phyloP scores from a whole-genome alignment of 495 filamentous ascomycete species.

The Sabuloglossum arenarium region DNA sequence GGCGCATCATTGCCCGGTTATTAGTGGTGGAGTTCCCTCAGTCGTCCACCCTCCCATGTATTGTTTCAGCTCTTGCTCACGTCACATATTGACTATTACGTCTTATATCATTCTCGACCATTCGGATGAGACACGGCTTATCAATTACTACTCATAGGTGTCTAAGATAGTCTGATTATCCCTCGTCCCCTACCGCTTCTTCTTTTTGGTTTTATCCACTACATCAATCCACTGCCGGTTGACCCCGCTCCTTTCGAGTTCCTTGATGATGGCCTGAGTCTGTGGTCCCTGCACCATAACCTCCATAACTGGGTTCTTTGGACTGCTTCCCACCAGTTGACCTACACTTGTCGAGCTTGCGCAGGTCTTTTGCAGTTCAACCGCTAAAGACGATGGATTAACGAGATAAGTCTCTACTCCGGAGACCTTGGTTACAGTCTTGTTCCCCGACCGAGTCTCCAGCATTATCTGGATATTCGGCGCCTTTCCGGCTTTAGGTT shows the following conservation, averaged over 20 bases:
- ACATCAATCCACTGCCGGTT: constrained; percentile 37
- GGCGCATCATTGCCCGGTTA: neutral
- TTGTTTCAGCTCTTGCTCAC: neutral
- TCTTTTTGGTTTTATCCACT: constrained; percentile 54
- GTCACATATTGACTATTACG: neutral
- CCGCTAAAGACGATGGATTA: constrained; percentile 36
- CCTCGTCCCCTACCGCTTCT: constrained; percentile 11
- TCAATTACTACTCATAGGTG: neutral
- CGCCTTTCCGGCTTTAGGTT: constrained; percentile 37
- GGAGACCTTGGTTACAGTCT: constrained; percentile 42
- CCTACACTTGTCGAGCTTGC: constrained; percentile 48
- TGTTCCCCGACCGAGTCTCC: constrained; percentile 46
- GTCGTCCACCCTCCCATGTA: neutral
- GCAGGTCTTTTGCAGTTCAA: constrained; percentile 51
- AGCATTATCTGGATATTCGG: constrained; percentile 38
- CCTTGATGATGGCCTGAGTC: constrained; percentile 35
- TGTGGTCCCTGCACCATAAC: constrained; percentile 52
- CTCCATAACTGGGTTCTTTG: constrained; percentile 45
- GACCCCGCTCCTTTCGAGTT: constrained; percentile 38
- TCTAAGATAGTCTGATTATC: neutral
- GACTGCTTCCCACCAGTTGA: constrained; percentile 34
- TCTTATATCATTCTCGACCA: neutral
- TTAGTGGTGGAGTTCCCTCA: neutral
- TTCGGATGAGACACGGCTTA: neutral
- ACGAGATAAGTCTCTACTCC: constrained; percentile 44